These are phyloP conservation scores for Fusarium fujikuroi DNA, from an alignment of 2,329 filamentous ascomycete species.

Conservation along the genomic window DNA sequence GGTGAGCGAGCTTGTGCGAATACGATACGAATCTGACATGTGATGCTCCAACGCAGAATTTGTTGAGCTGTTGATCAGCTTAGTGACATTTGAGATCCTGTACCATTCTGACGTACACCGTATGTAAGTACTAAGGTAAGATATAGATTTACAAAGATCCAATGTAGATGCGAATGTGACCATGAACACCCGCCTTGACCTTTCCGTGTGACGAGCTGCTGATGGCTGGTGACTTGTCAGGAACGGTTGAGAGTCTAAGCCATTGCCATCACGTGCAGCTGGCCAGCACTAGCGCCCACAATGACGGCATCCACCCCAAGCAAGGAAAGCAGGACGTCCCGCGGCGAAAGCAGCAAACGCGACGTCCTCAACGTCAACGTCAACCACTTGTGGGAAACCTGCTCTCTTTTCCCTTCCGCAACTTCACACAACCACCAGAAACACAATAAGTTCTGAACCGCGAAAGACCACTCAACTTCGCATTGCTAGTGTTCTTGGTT, in stretches of 20 bases:
- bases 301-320: slow-evolving; percentile 44
- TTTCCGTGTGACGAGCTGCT: slow-evolving; percentile 15
- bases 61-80: background rate
- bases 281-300: slow-evolving; percentile 41
- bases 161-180: slow-evolving; percentile 16
- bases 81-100: background rate
- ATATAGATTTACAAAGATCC: background rate
- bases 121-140: background rate
- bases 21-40: slow-evolving; percentile 12
- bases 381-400: slow-evolving; percentile 32
- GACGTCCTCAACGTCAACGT: slow-evolving; percentile 38
- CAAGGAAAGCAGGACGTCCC: slow-evolving; percentile 39
- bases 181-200: background rate
- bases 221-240: slow-evolving; percentile 14
- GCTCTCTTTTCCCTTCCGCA: slow-evolving; percentile 5
- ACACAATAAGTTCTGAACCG: background rate
- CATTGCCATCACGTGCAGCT: slow-evolving; percentile 35
- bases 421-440: slow-evolving; percentile 3
- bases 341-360: slow-evolving; percentile 29
- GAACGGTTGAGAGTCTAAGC: slow-evolving; percentile 20
- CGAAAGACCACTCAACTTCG: background rate
- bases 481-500: background rate
- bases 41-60: slow-evolving; percentile 6
- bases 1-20: slow-evolving; percentile 21
- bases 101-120: background rate